These are phyloP conservation scores for Cladorrhinum sp. DNA, from an alignment of 2,329 filamentous ascomycete species.

Conservation along the genomic window DNA sequence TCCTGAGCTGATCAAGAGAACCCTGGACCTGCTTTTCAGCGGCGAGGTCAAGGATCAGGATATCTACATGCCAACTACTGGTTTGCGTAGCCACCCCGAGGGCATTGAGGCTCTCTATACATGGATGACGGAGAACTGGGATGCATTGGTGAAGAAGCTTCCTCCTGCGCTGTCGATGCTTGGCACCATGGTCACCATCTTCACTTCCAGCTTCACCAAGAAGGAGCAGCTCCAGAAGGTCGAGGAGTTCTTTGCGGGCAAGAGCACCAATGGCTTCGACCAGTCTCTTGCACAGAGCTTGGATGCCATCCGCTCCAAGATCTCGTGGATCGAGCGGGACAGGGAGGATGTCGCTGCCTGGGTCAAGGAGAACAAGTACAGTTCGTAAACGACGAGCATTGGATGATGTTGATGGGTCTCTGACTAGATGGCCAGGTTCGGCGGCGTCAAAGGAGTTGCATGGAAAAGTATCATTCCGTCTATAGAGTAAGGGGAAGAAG, in stretches of 20 bases:
- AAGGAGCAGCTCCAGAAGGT: slow-evolving; percentile 72
- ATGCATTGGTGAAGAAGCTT: slow-evolving; percentile 73
- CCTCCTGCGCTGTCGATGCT: slow-evolving; percentile 86
- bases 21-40: slow-evolving; percentile 70
- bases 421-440: slow-evolving; percentile 17
- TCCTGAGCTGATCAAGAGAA: slow-evolving; percentile 76
- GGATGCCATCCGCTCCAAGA: slow-evolving; percentile 81
- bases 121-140: slow-evolving; percentile 89
- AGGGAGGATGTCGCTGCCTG: slow-evolving; percentile 60
- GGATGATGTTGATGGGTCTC: slow-evolving; percentile 2
- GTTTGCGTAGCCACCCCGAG: slow-evolving; percentile 70
- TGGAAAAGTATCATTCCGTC: slow-evolving; percentile 8
- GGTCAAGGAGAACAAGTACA: slow-evolving; percentile 37
- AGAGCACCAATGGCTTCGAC: slow-evolving; percentile 82
- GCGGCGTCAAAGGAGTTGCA: not conserved
- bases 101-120: slow-evolving; percentile 77
- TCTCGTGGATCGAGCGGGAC: slow-evolving; percentile 76
- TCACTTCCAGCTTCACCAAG: slow-evolving; percentile 75
- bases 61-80: slow-evolving; percentile 82
- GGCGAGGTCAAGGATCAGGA: slow-evolving; percentile 91
- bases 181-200: slow-evolving; percentile 77
- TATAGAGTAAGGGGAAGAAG: slow-evolving; percentile 9
- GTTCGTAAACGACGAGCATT: slow-evolving; percentile 20
- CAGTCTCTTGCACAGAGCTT: slow-evolving; percentile 85
- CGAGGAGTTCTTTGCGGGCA: slow-evolving; percentile 74